Percentiles rank a stretch among this genome's conserved stretches.
Evolutionary conservation across 345 rosid genomes (phyloP).

Genomic region (Aethionema arabicum): DNA sequence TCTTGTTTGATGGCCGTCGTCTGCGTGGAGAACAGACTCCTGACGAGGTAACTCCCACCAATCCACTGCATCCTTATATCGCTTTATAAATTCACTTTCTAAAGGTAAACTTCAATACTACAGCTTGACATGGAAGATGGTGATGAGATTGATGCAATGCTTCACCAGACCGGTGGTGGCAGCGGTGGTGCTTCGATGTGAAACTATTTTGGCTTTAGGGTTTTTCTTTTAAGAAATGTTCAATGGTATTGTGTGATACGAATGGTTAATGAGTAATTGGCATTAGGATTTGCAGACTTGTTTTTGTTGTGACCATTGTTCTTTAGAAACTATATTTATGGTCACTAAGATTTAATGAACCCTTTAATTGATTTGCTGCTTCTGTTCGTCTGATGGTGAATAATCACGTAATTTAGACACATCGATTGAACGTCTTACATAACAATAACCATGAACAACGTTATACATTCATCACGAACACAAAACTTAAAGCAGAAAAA

Average conservation of each 20-base stretch:
- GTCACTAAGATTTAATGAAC: constrained; percentile 7
- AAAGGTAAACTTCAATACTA: background rate
- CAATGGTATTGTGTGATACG: constrained; percentile 27
- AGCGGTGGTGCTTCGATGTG: constrained; percentile 5
- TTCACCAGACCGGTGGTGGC: constrained; percentile 73
- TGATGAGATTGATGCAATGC: constrained; percentile 87
- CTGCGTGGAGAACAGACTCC: constrained; percentile 84
- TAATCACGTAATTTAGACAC: no score
- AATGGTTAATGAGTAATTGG: constrained; percentile 19
- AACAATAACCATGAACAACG: constrained; percentile 9
- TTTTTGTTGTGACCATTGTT: constrained; percentile 24
- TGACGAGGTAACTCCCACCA: constrained; percentile 54
- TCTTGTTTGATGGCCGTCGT: constrained; percentile 87
- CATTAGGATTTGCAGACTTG: constrained; percentile 32
- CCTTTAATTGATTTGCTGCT: constrained; percentile 1
- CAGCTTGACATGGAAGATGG: constrained; percentile 92
- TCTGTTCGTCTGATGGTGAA: constrained; percentile 15
- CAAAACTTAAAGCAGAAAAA: background rate
- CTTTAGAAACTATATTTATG: constrained; percentile 27
- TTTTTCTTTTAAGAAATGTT: background rate
- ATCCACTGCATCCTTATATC: background rate
- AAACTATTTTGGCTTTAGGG: constrained; percentile 3
- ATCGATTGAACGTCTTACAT: no score
- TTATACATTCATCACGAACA: constrained; percentile 7
- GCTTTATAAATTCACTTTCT: background rate